Evolutionary conservation across 306 rosid species (phyloP).

Genomic region (Lagenaria siceraria): DNA sequence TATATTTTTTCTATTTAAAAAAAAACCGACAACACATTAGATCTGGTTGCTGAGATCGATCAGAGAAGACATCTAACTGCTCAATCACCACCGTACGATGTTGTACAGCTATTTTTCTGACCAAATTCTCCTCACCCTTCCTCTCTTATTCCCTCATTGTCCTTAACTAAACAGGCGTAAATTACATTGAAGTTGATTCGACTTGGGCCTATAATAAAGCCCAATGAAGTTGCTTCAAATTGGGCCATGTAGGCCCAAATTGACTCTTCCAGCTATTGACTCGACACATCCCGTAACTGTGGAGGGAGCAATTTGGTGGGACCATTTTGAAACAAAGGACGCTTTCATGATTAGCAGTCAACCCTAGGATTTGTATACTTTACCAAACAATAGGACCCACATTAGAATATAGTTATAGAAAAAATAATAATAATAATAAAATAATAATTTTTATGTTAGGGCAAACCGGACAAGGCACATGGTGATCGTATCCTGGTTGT

Average conservation of each 20-base stretch:
- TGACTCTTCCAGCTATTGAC: background rate
- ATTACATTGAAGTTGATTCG: too few relatives aligned
- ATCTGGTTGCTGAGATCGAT: background rate
- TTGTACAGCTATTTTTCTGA: background rate
- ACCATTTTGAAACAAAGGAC: background rate
- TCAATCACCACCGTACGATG: constrained; percentile 3
- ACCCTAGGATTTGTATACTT: constrained; percentile 9
- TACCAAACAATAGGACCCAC: constrained; percentile 3
- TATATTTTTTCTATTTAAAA: too few relatives aligned
- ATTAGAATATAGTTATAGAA: too few relatives aligned
- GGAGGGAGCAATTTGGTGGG: background rate
- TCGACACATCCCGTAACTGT: background rate
- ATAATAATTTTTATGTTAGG: background rate
- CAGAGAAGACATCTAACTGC: background rate
- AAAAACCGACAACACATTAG: background rate
- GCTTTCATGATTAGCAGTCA: constrained; percentile 4
- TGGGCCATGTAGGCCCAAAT: background rate
- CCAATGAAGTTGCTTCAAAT: background rate
- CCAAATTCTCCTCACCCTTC: background rate
- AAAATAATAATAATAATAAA: too few relatives aligned
- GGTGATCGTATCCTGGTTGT: background rate
- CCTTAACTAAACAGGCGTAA: background rate
- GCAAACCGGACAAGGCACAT: background rate
- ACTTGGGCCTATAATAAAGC: background rate
- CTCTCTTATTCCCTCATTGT: background rate